These are phyloP conservation scores for Kluyveromyces siamensis DNA, from an alignment of 805 yeast species.

Conservation along the genomic window DNA sequence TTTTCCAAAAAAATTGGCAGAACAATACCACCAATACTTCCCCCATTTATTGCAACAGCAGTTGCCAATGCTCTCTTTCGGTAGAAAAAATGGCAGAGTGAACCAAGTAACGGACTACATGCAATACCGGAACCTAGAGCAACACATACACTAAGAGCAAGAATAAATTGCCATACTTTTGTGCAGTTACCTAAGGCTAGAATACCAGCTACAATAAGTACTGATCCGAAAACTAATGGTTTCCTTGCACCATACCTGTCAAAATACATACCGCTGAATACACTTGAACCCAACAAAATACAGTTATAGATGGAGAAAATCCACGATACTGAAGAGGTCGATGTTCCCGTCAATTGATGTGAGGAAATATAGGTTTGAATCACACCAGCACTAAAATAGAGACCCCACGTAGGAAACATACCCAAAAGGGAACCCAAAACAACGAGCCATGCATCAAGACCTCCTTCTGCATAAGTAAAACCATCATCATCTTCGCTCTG, in stretches of 20 bases:
- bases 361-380: constrained; percentile 52
- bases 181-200: constrained; percentile 43
- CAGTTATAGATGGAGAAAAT: constrained; percentile 38
- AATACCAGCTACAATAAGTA: constrained; percentile 38
- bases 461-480: constrained; percentile 33
- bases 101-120: constrained; percentile 46
- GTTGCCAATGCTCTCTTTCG: constrained; percentile 49
- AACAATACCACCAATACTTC: constrained; percentile 56
- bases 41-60: constrained; percentile 58
- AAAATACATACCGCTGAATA: constrained; percentile 40
- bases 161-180: constrained; percentile 48
- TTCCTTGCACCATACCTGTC: constrained; percentile 48
- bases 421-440: constrained; percentile 41
- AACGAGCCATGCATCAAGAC: constrained; percentile 30
- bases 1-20: constrained; percentile 46
- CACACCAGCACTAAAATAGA: constrained; percentile 58
- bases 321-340: constrained; percentile 55
- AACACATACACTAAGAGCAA: constrained; percentile 44
- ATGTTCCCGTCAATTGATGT: constrained; percentile 38
- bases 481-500: constrained; percentile 2
- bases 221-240: constrained; percentile 37
- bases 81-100: constrained; percentile 54
- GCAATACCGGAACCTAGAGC: constrained; percentile 47
- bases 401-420: constrained; percentile 49
- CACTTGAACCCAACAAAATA: constrained; percentile 22